Conservation (phyloP, 2,329 filamentous ascomycete genomes). For the Sporothrix mexicana region DNA sequence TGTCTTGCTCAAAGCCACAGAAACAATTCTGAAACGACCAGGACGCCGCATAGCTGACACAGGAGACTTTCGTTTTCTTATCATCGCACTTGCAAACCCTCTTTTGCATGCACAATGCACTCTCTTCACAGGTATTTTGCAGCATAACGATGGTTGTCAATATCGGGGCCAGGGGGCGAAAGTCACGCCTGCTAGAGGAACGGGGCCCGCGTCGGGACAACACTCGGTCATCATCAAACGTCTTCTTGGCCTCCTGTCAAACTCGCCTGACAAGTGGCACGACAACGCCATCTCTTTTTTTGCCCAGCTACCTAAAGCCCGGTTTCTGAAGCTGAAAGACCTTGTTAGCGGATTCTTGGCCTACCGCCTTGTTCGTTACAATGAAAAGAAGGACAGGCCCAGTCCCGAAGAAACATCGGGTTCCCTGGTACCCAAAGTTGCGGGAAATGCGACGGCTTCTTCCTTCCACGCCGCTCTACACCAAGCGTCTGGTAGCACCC, state of each 20-base stretch:
- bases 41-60: constrained; percentile 70
- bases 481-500: constrained; percentile 49
- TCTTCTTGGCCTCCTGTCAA: constrained; percentile 78
- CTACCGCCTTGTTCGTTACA: constrained; percentile 75
- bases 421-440: constrained; percentile 75
- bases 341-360: constrained; percentile 79
- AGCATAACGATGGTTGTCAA: constrained; percentile 39
- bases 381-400: constrained; percentile 67
- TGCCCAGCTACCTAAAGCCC: constrained; percentile 68
- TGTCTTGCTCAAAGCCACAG: constrained; percentile 76
- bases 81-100: constrained; percentile 81
- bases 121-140: constrained; percentile 50
- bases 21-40: constrained; percentile 80
- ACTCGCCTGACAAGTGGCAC: constrained; percentile 76
- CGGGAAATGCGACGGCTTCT: constrained; percentile 68
- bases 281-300: constrained; percentile 80
- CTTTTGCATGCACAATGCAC: constrained; percentile 62
- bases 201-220: constrained; percentile 62
- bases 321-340: constrained; percentile 77
- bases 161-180: neutral
- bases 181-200: constrained; percentile 41
- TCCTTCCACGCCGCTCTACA: constrained; percentile 80
- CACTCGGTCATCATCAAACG: constrained; percentile 87
- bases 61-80: constrained; percentile 75
- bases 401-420: constrained; percentile 63